Evolutionary conservation across 2,329 filamentous ascomycete genomes (phyloP), one percentile per base, ranked within the genome.

Genomic region (Epichloe gansuensis): DNA sequence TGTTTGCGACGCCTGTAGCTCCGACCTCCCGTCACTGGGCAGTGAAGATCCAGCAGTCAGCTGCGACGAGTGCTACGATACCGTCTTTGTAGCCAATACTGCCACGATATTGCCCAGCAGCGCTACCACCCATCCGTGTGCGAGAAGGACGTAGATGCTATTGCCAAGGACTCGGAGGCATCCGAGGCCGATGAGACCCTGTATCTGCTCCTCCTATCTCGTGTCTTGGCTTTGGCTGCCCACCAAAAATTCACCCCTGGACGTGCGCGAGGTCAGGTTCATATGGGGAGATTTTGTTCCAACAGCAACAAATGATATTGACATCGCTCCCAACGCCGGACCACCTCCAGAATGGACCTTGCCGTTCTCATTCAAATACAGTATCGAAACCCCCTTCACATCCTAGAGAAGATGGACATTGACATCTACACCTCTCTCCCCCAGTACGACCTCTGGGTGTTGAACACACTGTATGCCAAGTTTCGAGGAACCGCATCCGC

Each of bases 401-500:
- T 91, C 35, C 76, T 93, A 15, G 86, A 91, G 65, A 89, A 88
- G 68, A 89, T 93, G 84, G 86, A 90, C 59, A 74, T 91, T 52
- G 84, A 91, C 63, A 82, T 90, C 50, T 91, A 85, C 65, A 74
- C 72, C 13, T 70, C 69, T 0, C 66, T 83, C 4, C 68, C 69
- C 8, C 68, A 73, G 25, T 83, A 86, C 65, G 86, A 91, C 60
- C 69, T 86, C 6, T 93, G 88, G 88, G 78, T 96, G 15, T 78
- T 95, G 63, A 95, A 97, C 69, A 95, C 90, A 0, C 76, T 96
- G 5, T 95, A 91, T 66, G 82, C 87, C 58, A 97, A 97, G 66
- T 95, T 96, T 67, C 81, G 93, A 25, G 93, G 89, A 50, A 95
- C 91, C 0, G 93, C 93, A 0, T 95, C 89, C 2, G 91, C 91